Evolutionary conservation across 176 grass and related monocot species (phyloP), one percentile per base, ranked within the genome.

Genomic region (Echinochloa phyllopogon): DNA sequence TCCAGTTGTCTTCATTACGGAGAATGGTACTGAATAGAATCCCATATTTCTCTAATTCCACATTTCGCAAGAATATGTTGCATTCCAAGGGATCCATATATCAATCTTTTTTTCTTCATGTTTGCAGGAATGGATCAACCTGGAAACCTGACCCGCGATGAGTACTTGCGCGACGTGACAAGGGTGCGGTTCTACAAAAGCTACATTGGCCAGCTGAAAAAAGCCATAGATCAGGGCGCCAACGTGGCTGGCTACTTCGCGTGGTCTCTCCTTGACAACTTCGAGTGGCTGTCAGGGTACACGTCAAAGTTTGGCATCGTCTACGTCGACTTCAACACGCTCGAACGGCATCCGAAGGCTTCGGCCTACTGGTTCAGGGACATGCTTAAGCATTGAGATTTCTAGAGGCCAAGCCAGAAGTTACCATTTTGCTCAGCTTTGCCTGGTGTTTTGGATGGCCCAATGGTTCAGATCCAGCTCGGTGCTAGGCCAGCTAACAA

Each of bases 211-310:
- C 52, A 89, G 64, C 76, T 94, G 66, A 91, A 91, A 33, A 92
- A 70, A 18, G 82, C 84, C 25, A 94, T 91, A 0, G 87, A 94
- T 20, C 77, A 87, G 18, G 92, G 89, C 3, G 87, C 92, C 7
- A 85, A 84, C 11, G 89, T 94, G 37, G 69, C 84, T 3, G 92
- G 92, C 74, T 92, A 94, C 76, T 94, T 94, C 51, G 89, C 89
- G 0, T 94, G 92, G 92, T 94, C 92, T 84, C 84, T 91, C 21
- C 87, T 94, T 2, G 92, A 92, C 44, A 92, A 94, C 82, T 87
- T 92, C 6, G 92, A 94, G 70, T 92, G 89, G 89, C 40, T 20
- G 18, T 84, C 85, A 4, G 92, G 92, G 0, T 92, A 92, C 73
- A 80, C 81, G 0, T 92, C 87, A 41, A 92, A 91, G 68, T 92